These are phyloP conservation scores for Geotrichum histeridarum DNA, from an alignment of 1,139 yeast genomes.

Conservation along the genomic window DNA sequence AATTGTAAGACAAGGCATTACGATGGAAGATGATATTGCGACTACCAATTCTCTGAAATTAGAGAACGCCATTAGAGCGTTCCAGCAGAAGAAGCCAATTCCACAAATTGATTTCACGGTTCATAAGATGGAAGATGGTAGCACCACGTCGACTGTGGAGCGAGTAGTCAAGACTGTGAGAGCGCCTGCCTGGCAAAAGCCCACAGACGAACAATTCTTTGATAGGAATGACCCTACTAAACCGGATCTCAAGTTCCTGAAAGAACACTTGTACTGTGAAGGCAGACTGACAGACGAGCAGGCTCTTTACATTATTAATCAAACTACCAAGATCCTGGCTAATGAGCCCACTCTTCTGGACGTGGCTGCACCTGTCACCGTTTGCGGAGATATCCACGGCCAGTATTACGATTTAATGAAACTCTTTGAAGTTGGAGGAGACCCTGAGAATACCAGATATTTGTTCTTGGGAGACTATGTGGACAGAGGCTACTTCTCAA, in stretches of 20 bases:
- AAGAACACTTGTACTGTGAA: conserved; percentile 70
- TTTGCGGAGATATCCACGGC: conserved; percentile 96
- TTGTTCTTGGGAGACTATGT: conserved; percentile 93
- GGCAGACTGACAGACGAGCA: conserved; percentile 75
- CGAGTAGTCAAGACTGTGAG: conserved; percentile 61
- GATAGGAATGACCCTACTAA: conserved; percentile 45
- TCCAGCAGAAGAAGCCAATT: conserved; percentile 48
- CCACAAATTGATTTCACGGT: conserved; percentile 47
- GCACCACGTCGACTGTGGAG: conserved; percentile 57
- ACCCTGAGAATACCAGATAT: conserved; percentile 70
- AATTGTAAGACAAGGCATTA: too few species aligned
- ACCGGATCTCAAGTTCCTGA: conserved; percentile 69
- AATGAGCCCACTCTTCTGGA: conserved; percentile 74
- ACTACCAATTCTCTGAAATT: conserved; percentile 24
- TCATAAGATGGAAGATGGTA: conserved; percentile 68
- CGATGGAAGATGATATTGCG: conserved; percentile 17
- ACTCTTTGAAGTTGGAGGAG: conserved; percentile 91
- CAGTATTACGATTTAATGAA: conserved; percentile 89
- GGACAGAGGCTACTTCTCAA: conserved; percentile 91
- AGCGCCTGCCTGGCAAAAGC: conserved; percentile 64
- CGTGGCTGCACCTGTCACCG: conserved; percentile 90
- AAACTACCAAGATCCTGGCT: conserved; percentile 63
- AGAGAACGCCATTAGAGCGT: conserved; percentile 71
- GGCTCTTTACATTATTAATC: conserved; percentile 58
- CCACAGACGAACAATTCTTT: conserved; percentile 67